Percentiles rank a stretch among this genome's conserved stretches.
Evolutionary conservation across 179 eudicot genomes (phyloP).

Genomic region (Camellia oleifera): DNA sequence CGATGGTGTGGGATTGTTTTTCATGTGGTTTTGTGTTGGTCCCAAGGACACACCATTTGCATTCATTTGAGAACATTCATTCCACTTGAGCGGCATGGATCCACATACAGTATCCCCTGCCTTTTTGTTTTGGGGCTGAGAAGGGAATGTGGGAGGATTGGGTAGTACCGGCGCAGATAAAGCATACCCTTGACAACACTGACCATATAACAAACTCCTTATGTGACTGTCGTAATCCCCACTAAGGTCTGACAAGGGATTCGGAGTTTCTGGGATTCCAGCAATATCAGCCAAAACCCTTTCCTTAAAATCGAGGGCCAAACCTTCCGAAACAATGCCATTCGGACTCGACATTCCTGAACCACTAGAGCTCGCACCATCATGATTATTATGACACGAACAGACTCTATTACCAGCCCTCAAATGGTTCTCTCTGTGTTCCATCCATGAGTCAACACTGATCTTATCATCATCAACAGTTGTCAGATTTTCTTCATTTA

Average conservation of each 20-base stretch:
- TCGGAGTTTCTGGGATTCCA: constrained; percentile 29
- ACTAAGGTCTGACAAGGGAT: constrained; percentile 49
- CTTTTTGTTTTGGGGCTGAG: constrained; percentile 21
- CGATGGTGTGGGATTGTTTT: constrained; percentile 1
- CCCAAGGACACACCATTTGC: constrained; percentile 17
- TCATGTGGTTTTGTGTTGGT: not conserved
- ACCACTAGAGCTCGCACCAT: constrained; percentile 12
- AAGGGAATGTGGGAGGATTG: constrained; percentile 23
- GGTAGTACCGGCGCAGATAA: constrained; percentile 16
- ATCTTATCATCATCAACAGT: constrained; percentile 17
- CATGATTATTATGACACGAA: constrained; percentile 19
- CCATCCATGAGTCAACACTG: constrained; percentile 14
- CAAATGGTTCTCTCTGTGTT: constrained; percentile 6
- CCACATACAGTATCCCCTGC: constrained; percentile 30
- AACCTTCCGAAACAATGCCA: constrained; percentile 17
- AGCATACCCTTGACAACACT: constrained; percentile 32
- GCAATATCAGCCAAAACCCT: constrained; percentile 23
- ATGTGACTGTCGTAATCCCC: constrained; percentile 64
- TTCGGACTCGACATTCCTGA: constrained; percentile 25
- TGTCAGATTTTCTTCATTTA: constrained; percentile 8
- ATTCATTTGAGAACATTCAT: constrained; percentile 18
- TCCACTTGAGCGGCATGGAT: constrained; percentile 24
- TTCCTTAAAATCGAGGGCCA: constrained; percentile 29
- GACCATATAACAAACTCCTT: constrained; percentile 47
- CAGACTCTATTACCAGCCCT: constrained; percentile 6